Evolutionary conservation across 768 basidiomycete genomes (phyloP).

Genomic region (Tulasnella sp.): DNA sequence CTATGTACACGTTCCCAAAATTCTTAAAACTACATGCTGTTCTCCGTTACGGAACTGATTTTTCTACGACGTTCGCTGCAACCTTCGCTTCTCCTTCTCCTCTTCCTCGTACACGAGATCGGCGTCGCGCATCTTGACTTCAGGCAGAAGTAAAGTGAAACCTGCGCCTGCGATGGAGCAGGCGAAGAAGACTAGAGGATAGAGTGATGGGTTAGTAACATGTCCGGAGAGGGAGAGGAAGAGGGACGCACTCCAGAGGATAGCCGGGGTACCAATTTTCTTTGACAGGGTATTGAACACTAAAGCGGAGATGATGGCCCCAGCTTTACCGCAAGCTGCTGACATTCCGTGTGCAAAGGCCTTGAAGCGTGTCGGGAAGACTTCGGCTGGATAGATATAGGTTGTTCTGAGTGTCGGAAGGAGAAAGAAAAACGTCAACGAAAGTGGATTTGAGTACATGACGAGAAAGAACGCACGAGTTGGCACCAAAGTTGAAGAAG

Average conservation of each 20-base stretch:
- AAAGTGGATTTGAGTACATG: too few relatives aligned
- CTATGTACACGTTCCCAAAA: not conserved
- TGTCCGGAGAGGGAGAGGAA: not conserved
- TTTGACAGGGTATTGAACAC: slow-evolving; percentile 58
- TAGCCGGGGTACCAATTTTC: slow-evolving; percentile 53
- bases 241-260: slow-evolving; percentile 61
- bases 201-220: not conserved
- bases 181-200: not conserved
- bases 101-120: slow-evolving; percentile 43
- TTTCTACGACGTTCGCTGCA: not conserved
- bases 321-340: slow-evolving; percentile 64
- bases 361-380: slow-evolving; percentile 70
- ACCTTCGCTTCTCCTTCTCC: slow-evolving; percentile 9
- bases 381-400: slow-evolving; percentile 71
- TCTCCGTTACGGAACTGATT: not conserved
- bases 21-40: not conserved
- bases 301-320: slow-evolving; percentile 69
- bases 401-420: slow-evolving; percentile 2
- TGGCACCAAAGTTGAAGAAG: slow-evolving; percentile 79
- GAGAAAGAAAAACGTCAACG: not conserved
- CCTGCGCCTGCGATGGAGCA: slow-evolving; percentile 20
- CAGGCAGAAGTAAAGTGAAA: slow-evolving; percentile 44
- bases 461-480: slow-evolving; percentile 41
- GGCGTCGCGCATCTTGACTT: slow-evolving; percentile 47
- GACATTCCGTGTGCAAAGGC: slow-evolving; percentile 68